Percentiles rank a stretch among this genome's conserved stretches.
phyloP scores from a whole-genome alignment of 176 grass and related monocot genomes.

The Oryza meyeriana region DNA sequence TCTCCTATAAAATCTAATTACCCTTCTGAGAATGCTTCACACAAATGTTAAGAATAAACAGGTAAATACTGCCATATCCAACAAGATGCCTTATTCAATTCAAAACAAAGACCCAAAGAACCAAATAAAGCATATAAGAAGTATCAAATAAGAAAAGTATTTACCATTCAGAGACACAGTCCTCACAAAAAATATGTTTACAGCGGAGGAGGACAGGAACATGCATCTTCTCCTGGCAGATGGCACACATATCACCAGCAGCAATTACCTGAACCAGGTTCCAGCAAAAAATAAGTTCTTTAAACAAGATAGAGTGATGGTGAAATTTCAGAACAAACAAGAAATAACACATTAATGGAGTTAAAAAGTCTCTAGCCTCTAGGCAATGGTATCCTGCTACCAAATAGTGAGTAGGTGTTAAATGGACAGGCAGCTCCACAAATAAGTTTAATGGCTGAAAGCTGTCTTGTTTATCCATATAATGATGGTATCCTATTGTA shows the following conservation, averaged over 20 bases:
- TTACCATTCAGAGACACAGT: conserved; percentile 97
- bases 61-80: background rate
- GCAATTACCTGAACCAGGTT: conserved; percentile 54
- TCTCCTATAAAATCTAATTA: background rate
- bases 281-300: conserved; percentile 9
- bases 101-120: background rate
- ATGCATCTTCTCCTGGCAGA: conserved; percentile 94
- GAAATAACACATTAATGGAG: background rate
- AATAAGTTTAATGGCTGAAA: background rate
- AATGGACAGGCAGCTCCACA: background rate
- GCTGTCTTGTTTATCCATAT: background rate
- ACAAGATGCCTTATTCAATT: conserved; percentile 5
- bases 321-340: background rate
- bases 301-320: background rate
- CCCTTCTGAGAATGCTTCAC: background rate
- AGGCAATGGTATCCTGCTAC: background rate
- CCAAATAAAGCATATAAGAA: conserved; percentile 16
- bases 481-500: background rate
- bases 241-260: conserved; percentile 94
- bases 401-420: background rate
- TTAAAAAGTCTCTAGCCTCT: background rate
- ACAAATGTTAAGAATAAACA: background rate
- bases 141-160: conserved; percentile 1
- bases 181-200: conserved; percentile 98
- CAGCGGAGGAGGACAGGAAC: conserved; percentile 84